Conservation (phyloP, 148 eudicot genomes). For the Rheum nobile region DNA sequence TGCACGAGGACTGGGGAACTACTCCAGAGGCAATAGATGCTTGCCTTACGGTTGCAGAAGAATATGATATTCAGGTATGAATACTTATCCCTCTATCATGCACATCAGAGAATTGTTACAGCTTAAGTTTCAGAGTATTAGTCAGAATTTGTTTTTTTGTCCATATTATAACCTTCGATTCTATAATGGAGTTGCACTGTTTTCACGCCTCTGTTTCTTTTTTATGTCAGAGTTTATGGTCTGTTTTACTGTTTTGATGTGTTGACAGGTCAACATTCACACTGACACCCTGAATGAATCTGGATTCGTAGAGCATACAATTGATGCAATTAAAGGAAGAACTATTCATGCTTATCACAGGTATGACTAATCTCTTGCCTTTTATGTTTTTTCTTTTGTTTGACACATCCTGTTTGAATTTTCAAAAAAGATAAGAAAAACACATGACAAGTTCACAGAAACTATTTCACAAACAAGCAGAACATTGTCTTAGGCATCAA, state of each 20-base stretch:
- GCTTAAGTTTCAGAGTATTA: neutral
- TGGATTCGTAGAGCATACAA: constrained; percentile 95
- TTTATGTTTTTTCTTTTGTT: constrained; percentile 5
- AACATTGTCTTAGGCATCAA: too few relatives aligned
- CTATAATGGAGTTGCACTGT: neutral
- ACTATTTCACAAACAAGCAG: neutral
- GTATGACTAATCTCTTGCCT: constrained; percentile 20
- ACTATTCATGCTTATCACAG: constrained; percentile 98
- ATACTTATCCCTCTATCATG: neutral
- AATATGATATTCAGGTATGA: constrained; percentile 77
- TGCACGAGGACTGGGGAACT: constrained; percentile 98
- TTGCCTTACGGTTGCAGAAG: constrained; percentile 74
- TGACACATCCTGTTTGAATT: neutral
- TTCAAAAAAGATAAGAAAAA: neutral
- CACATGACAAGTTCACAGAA: neutral
- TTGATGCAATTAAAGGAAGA: constrained; percentile 74
- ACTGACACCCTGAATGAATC: constrained; percentile 98
- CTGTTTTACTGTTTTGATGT: neutral
- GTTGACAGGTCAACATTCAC: constrained; percentile 85
- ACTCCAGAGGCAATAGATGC: constrained; percentile 93
- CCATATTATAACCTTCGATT: neutral
- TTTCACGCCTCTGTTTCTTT: neutral
- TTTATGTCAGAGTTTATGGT: neutral
- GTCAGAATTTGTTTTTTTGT: neutral
- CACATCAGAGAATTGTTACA: neutral